Evolutionary conservation across 78 protist species (phyloP), one percentile per base, ranked within the genome.

Genomic region (Dictyostelium citrinum): DNA sequence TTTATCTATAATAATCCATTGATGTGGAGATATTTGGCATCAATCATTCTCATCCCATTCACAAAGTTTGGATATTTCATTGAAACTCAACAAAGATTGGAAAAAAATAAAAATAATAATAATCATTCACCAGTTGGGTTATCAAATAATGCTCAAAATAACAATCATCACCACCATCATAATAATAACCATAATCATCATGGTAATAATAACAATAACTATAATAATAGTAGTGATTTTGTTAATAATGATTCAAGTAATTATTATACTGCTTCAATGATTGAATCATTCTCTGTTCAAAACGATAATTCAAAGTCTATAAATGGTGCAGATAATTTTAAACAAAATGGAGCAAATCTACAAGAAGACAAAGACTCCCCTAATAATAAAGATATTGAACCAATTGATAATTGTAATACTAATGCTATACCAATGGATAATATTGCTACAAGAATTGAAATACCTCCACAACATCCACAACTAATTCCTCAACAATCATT

Each of bases 1-100:
- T 86, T 86, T 31, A 64, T 86, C n/a, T 86, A 86, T 76, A 86
- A 86, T 46, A 86, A 86, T 77, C 92, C 92, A 64, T 29, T 86
- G 55, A 60, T 86, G 92, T 86, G 92, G 92, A 27, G 92, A 22
- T 76, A 74, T 35, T 68, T 86, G 35, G 92, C 45, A 16, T n/a
- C 84, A 0, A 86, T 60, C 0, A n/a, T 86, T 8, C 7, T 86
- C 0, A 16, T 14, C 9, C 12, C 39, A 1, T 86, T 86, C 49
- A 64, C 83, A 22, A 17, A 60, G 16, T 77, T 75, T 45, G 92
- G 92, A 22, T 77, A 51, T 51, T 86, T 37, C 49, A 5, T 64
- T 16, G 92, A 86, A 9, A 60, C 81, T 10, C 31, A 24, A 37
- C 61, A 61, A 24, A 11, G 49, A 14, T 64, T 77, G 41, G 84